These are phyloP conservation scores for Exophiala sp. DNA, from an alignment of 2,329 filamentous ascomycete species.

Conservation along the genomic window DNA sequence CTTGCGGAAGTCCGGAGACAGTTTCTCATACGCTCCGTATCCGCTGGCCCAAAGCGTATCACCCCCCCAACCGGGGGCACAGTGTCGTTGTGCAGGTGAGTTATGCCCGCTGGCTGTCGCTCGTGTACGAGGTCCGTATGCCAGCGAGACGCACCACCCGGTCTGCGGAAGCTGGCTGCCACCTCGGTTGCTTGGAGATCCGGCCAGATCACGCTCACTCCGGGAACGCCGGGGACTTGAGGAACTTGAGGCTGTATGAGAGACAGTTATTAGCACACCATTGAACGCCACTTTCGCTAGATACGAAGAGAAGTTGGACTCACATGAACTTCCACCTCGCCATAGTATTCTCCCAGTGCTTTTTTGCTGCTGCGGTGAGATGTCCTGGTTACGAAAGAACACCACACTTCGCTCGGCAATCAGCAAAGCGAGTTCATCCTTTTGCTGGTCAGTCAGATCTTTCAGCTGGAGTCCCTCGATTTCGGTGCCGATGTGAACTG, in stretches of 20 bases:
- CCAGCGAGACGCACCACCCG: slow-evolving; percentile 49
- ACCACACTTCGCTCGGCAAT: slow-evolving; percentile 48
- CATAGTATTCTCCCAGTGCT: slow-evolving; percentile 31
- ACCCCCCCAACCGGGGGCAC: slow-evolving; percentile 44
- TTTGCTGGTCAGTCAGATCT: slow-evolving; percentile 57
- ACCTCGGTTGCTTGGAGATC: slow-evolving; percentile 50
- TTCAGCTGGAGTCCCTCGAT: slow-evolving; percentile 39
- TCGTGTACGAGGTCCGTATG: slow-evolving; percentile 53
- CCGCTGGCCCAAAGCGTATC: slow-evolving; percentile 49
- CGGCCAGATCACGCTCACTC: slow-evolving; percentile 55
- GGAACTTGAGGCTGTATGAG: slow-evolving; percentile 53
- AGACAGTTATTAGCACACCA: slow-evolving; percentile 43
- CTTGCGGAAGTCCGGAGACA: slow-evolving; percentile 39
- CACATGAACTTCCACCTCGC: slow-evolving; percentile 44
- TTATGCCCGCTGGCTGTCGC: slow-evolving; percentile 49
- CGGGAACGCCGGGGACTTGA: slow-evolving; percentile 45
- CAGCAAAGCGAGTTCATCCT: slow-evolving; percentile 55
- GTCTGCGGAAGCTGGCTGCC: slow-evolving; percentile 60
- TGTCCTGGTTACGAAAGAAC: slow-evolving; percentile 47
- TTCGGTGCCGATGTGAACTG: slow-evolving; percentile 41
- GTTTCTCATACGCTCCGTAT: slow-evolving; percentile 51
- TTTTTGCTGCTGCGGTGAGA: slow-evolving; percentile 38
- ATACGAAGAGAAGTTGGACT: slow-evolving; percentile 36
- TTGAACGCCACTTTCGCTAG: slow-evolving; percentile 30
- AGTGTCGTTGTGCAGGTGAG: slow-evolving; percentile 47